A percentile compares a stretch with the other conserved stretches of the same genome.
Conservation (phyloP, 176 grass and related monocot genomes). For the Oryza coarctata region DNA sequence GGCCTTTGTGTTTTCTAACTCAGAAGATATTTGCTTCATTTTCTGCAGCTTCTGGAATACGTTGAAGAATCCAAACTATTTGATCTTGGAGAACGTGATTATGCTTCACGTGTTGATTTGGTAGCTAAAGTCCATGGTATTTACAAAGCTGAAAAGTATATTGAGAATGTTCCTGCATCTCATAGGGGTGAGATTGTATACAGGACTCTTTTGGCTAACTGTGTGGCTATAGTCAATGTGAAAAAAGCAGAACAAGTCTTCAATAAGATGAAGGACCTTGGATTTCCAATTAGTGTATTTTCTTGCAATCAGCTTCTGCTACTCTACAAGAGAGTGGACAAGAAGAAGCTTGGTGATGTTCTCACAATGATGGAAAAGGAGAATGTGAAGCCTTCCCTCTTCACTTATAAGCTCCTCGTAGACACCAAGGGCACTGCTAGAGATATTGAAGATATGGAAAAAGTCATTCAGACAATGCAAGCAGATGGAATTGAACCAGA, state of each 20-base stretch:
- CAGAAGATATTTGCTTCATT: conserved; percentile 16
- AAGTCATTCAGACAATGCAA: conserved; percentile 58
- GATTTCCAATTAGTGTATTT: conserved; percentile 46
- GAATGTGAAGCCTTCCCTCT: conserved; percentile 60
- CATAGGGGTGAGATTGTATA: conserved; percentile 60
- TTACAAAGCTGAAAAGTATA: conserved; percentile 56
- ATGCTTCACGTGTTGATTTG: conserved; percentile 58
- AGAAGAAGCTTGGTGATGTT: conserved; percentile 73
- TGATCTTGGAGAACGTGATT: conserved; percentile 63
- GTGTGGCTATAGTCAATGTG: conserved; percentile 50
- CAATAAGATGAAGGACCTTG: conserved; percentile 70
- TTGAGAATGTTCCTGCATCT: conserved; percentile 57
- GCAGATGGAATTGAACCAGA: conserved; percentile 54
- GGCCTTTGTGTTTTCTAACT: background rate
- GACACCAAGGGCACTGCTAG: conserved; percentile 44
- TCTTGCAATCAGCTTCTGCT: conserved; percentile 72
- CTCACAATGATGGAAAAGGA: conserved; percentile 71
- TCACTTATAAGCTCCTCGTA: conserved; percentile 76
- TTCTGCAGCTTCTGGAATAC: conserved; percentile 62
- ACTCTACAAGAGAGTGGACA: conserved; percentile 70
- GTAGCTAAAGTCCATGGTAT: conserved; percentile 61
- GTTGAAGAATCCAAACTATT: conserved; percentile 48
- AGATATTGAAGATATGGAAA: conserved; percentile 67
- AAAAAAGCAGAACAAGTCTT: conserved; percentile 61
- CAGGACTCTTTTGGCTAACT: conserved; percentile 71